Conservation (phyloP, 2,329 filamentous ascomycete species). For the Aspergillus oerlinghausenensis region DNA sequence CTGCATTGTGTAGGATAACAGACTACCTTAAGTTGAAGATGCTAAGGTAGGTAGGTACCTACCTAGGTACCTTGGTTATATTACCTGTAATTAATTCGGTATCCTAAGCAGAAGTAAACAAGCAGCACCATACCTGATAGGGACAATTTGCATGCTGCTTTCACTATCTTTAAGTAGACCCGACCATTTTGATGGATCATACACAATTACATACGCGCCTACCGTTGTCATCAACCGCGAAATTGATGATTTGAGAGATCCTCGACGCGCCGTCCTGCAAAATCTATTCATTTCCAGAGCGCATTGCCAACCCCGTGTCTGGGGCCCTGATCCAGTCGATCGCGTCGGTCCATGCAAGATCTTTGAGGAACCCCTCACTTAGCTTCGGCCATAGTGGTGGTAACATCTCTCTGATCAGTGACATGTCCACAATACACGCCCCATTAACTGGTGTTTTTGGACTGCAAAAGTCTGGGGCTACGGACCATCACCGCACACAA, state of each 20-base stretch:
- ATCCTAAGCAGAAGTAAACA: neutral
- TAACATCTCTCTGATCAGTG: conserved; percentile 1
- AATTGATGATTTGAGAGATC: neutral
- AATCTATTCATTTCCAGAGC: neutral
- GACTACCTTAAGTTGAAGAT: too few species aligned
- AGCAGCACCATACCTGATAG: conserved; percentile 9
- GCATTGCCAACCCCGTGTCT: too few species aligned
- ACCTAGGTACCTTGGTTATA: neutral
- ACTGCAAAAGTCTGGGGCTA: conserved; percentile 17
- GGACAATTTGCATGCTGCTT: conserved; percentile 9
- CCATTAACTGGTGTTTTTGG: conserved; percentile 23
- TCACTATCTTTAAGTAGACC: neutral
- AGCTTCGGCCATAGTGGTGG: neutral
- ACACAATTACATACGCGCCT: neutral
- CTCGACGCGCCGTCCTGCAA: neutral
- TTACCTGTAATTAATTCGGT: neutral
- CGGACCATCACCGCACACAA: conserved; percentile 6
- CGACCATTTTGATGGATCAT: neutral
- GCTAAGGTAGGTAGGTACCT: too few species aligned
- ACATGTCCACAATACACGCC: conserved; percentile 24
- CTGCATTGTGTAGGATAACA: neutral
- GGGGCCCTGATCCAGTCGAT: neutral
- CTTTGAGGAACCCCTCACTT: neutral
- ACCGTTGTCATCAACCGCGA: neutral
- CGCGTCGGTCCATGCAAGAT: neutral